Conservation (phyloP, 257 asterid genomes). For the Ocimum tenuiflorum region DNA sequence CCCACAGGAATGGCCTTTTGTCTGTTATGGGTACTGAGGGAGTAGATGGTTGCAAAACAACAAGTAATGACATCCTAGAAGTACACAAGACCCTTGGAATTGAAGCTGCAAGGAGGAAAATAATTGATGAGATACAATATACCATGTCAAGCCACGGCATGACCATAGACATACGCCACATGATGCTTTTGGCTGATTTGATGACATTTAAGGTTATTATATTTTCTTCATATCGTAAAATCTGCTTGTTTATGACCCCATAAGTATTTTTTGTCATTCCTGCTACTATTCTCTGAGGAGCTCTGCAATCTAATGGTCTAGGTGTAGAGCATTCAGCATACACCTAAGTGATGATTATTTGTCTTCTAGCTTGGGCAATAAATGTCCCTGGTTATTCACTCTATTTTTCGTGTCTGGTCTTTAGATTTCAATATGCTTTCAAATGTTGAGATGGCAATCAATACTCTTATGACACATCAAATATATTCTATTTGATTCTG, state of each 20-base stretch:
- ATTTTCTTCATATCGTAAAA: background rate
- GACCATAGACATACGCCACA: conserved; percentile 87
- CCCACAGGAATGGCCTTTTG: conserved; percentile 69
- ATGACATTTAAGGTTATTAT: conserved; percentile 78
- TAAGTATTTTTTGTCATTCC: background rate
- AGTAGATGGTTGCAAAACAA: conserved; percentile 58
- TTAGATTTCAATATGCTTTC: background rate
- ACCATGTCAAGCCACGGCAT: conserved; percentile 80
- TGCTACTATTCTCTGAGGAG: background rate
- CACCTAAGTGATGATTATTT: background rate
- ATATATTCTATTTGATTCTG: background rate
- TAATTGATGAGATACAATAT: conserved; percentile 63
- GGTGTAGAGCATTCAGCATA: background rate
- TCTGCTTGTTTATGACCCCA: background rate
- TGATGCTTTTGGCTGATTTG: conserved; percentile 95
- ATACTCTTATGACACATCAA: background rate
- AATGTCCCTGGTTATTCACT: background rate
- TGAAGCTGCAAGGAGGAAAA: conserved; percentile 78
- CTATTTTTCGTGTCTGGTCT: background rate
- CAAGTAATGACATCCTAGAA: conserved; percentile 69
- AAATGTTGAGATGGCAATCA: background rate
- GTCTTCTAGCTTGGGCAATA: background rate
- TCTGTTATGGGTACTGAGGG: conserved; percentile 92
- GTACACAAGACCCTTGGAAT: conserved; percentile 68
- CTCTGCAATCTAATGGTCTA: background rate